These are phyloP conservation scores for Oropetium thomaeum DNA, from an alignment of 176 grass and related monocot species.

Conservation along the genomic window DNA sequence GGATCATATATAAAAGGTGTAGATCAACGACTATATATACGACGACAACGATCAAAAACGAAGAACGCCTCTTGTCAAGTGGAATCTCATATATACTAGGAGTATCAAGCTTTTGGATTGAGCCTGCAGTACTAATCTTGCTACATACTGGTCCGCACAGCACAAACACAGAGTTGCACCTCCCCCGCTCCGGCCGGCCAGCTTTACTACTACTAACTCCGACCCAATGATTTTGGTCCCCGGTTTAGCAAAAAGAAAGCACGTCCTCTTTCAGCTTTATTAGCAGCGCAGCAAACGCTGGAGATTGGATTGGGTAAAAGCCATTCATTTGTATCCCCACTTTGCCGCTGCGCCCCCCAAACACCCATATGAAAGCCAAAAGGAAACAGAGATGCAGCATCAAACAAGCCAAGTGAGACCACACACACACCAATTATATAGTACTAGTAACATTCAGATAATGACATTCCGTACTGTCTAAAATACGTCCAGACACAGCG, in stretches of 20 bases:
- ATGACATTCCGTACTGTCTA: background rate
- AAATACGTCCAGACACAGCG: background rate
- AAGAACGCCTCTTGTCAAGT: background rate
- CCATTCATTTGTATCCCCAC: background rate
- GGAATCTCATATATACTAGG: too few species aligned
- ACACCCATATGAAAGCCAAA: background rate
- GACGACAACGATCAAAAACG: background rate
- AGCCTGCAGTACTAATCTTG: background rate
- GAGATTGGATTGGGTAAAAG: background rate
- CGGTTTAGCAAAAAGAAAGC: constrained; percentile 16
- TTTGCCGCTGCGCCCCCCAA: background rate
- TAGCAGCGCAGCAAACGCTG: background rate
- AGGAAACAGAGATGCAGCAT: background rate
- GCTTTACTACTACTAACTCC: background rate
- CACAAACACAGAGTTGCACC: too few species aligned
- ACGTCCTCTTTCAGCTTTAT: constrained; percentile 18
- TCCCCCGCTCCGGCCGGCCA: too few species aligned
- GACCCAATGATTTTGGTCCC: constrained; percentile 21
- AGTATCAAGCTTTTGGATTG: background rate
- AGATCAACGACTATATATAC: too few species aligned
- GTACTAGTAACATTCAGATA: background rate
- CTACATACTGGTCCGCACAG: background rate
- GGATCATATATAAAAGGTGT: background rate
- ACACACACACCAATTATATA: background rate
- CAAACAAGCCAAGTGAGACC: background rate